Percentiles rank a stretch among this genome's conserved stretches.
Conservation (phyloP, 2,329 filamentous ascomycete species). For the Phialocephala subalpina region DNA sequence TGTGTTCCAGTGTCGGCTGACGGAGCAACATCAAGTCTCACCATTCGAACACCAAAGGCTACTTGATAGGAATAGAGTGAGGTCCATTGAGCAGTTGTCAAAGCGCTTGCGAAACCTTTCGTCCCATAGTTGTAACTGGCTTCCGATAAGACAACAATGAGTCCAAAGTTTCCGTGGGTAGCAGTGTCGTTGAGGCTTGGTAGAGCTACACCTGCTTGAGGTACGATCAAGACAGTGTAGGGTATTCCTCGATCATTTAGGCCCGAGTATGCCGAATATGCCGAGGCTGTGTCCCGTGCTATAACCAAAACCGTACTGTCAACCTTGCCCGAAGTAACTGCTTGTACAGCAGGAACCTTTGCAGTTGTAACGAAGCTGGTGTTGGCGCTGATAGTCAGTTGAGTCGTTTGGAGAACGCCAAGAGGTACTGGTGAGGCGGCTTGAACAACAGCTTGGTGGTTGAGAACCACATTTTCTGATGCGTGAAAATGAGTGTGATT, state of each 20-base stretch:
- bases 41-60: constrained; percentile 66
- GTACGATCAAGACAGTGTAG: constrained; percentile 60
- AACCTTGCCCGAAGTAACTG: constrained; percentile 7
- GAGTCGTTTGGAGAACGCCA: constrained; percentile 7
- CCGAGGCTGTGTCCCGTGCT: constrained; percentile 57
- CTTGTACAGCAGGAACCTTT: neutral
- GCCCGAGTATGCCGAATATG: constrained; percentile 57
- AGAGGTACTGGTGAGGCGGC: constrained; percentile 8
- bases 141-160: constrained; percentile 52
- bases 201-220: constrained; percentile 56
- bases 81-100: constrained; percentile 64
- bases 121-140: constrained; percentile 50
- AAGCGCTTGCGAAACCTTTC: constrained; percentile 46
- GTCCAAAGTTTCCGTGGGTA: constrained; percentile 61
- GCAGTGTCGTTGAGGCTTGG: constrained; percentile 56
- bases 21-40: constrained; percentile 65
- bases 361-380: constrained; percentile 10
- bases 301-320: constrained; percentile 61
- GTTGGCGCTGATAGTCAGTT: constrained; percentile 13
- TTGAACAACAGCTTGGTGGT: constrained; percentile 25
- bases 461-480: constrained; percentile 18
- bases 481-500: constrained; percentile 11
- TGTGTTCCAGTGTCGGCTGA: constrained; percentile 54
- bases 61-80: constrained; percentile 64
- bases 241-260: constrained; percentile 68